Evolutionary conservation across 2,329 filamentous ascomycete species (phyloP), one percentile per base, ranked within the genome.

Genomic region (Amphichorda felina): DNA sequence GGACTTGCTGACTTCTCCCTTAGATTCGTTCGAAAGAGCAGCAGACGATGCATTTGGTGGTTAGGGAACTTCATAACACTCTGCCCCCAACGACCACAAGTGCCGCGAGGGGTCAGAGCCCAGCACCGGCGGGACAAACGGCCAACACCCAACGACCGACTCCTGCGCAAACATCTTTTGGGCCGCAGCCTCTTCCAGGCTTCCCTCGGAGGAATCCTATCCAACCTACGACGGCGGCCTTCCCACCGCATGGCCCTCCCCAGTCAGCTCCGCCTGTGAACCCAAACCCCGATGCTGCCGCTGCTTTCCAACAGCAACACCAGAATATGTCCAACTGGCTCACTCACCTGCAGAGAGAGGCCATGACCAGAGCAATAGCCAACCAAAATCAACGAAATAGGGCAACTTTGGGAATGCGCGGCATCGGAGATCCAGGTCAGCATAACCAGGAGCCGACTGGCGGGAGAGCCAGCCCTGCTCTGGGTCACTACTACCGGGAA

Each of bases 21-120:
- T 40, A 70, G 66, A 50, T 70, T 34, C 59, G 56, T 28, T 56
- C 49, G 16, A 51, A 55, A 27, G 62, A 70, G 31, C 57, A 63
- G 37, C 67, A 73, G 40, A 70, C 66, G 1, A 60, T 74, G 14
- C 70, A 74, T 44, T 56, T 74, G 9, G 69, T 72, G 16, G 52
- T 74, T 30, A 56, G 67, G 43, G 66, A 63, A 32, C 32, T 46
- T 8, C 38, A 43, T 24, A 57, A 61, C 17, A 40, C 45, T 24
- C 50, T 49, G 15, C 39, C 52, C 14, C 13, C 38, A 11, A 7
- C 29, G 6, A 26, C 36, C 33, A 8, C 48, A 50, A 29, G 38
- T 39, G 26, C 46, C 40, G 43, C 52, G 9, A 49, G 40, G 41
- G 51, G 43, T 40, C 50, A 42, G 25, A 58, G 45, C 42, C 54